Base-by-base conservation (phyloP, 768 basidiomycete species). In the Trametes cingulata region DNA sequence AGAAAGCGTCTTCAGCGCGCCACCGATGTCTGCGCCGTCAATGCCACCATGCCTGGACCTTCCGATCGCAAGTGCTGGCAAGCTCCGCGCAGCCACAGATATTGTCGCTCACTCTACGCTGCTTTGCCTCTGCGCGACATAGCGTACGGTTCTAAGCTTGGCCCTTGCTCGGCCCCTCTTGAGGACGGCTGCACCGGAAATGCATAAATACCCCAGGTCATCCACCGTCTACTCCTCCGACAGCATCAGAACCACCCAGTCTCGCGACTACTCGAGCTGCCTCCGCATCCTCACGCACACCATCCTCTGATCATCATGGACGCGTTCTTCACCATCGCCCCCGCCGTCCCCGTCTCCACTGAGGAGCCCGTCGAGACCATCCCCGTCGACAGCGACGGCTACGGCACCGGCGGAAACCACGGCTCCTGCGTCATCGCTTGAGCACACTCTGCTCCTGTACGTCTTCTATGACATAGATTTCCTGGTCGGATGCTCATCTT, bases 351-450 rank as follows among this genome's bases (percentile, higher is more conserved):
- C n/a, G 36, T 37, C 22, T 20, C 49, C 49, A 13, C 22, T 19
- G 49, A 51, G 49, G 35, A 51, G 36, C 49, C 35, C 49, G 36
- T 39, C 36, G 49, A 51, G 49, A 24, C n/a, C 49, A 35, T 51
- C 1, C 49, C 49, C n/a, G 14, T 51, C 20, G 49, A 51, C 49
- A 15, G 29, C 8, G 49, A 51, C 36, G 35, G 10, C 19, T 33
- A 37, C n/a, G 49, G 49, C 10, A 51, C 49, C 19, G 37, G 20
- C 15, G 49, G 49, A 4, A 51, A 19, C 49, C 49, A 51, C 22
- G 33, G 35, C 49, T 20, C 49, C 35, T 51, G 49, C 36, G 22
- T 15, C 19, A 37, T 51, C 49, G 49, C 49, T 4, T 51, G 20
- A 51, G 20, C 12, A 19, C 42, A 43, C 29, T 33, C 10, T 33